Percentiles rank a stretch among this genome's conserved stretches.
Conservation (phyloP, 2,329 filamentous ascomycete species). For the Cadophora sp. region DNA sequence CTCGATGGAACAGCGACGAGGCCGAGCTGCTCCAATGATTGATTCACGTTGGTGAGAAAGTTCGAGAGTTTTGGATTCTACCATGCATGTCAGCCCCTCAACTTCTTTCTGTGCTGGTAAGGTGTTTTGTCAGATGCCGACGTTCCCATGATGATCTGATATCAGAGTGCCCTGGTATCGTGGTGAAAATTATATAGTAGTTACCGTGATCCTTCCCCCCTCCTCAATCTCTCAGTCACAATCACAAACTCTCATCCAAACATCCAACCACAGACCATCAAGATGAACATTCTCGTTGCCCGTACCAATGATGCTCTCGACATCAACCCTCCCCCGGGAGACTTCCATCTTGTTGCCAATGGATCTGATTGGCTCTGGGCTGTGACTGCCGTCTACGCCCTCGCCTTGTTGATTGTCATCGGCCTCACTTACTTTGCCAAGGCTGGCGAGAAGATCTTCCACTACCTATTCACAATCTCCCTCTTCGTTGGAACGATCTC, state of each 20-base stretch:
- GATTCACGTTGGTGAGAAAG: not conserved
- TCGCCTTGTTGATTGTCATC: conserved; percentile 59
- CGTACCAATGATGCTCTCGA: conserved; percentile 39
- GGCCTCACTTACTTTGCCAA: conserved; percentile 56
- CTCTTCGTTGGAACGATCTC: conserved; percentile 65
- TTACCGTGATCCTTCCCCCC: not conserved
- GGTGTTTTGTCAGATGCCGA: conserved; percentile 24
- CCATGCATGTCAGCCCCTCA: conserved; percentile 23
- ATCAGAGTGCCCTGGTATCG: conserved; percentile 4
- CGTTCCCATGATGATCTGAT: conserved; percentile 19
- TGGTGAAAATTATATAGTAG: conserved; percentile 13
- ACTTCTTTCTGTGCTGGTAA: conserved; percentile 8
- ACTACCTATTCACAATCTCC: conserved; percentile 67
- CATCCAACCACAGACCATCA: not conserved
- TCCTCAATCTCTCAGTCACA: not conserved
- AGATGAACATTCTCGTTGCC: conserved; percentile 21
- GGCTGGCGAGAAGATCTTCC: conserved; percentile 60
- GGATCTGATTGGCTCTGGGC: conserved; percentile 71
- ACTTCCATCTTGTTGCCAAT: conserved; percentile 52
- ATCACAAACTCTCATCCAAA: not conserved
- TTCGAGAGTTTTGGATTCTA: not conserved
- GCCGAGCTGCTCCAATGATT: conserved; percentile 16
- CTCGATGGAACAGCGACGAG: not conserved
- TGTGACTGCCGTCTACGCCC: conserved; percentile 63
- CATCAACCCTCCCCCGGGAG: conserved; percentile 35